phyloP scores from a whole-genome alignment of 139 green algal genomes.

The Yamagishiella unicocca region DNA sequence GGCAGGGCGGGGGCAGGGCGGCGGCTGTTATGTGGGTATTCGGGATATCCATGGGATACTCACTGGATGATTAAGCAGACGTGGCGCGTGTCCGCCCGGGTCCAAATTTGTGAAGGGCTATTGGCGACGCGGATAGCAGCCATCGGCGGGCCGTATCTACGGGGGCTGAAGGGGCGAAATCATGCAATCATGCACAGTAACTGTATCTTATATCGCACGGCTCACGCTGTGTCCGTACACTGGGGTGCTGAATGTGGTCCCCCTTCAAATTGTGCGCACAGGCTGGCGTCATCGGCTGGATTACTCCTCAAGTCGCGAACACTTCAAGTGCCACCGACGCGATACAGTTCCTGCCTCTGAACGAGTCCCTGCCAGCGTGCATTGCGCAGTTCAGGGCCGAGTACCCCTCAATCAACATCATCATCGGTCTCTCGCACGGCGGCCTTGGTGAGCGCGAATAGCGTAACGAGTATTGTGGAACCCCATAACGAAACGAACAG shows the following conservation, averaged over 20 bases:
- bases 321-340: neutral
- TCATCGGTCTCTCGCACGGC: conserved; percentile 53
- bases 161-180: neutral
- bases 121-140: neutral
- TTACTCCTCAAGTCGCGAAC: neutral
- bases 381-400: conserved; percentile 19
- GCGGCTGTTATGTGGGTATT: no score
- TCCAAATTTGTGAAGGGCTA: no score
- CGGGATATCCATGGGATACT: no score
- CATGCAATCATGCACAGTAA: neutral
- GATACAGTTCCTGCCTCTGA: neutral
- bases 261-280: neutral
- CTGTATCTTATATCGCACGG: neutral
- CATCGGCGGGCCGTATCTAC: neutral
- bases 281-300: conserved; percentile 12
- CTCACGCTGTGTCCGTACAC: neutral
- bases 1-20: no score
- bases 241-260: neutral
- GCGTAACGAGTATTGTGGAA: no score
- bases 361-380: neutral
- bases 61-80: no score
- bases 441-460: conserved; percentile 32
- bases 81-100: no score
- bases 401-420: conserved; percentile 39
- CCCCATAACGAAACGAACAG: no score